These are phyloP conservation scores for Paracoccidioides lutzii DNA, from an alignment of 2,329 filamentous ascomycete genomes.

Conservation along the genomic window DNA sequence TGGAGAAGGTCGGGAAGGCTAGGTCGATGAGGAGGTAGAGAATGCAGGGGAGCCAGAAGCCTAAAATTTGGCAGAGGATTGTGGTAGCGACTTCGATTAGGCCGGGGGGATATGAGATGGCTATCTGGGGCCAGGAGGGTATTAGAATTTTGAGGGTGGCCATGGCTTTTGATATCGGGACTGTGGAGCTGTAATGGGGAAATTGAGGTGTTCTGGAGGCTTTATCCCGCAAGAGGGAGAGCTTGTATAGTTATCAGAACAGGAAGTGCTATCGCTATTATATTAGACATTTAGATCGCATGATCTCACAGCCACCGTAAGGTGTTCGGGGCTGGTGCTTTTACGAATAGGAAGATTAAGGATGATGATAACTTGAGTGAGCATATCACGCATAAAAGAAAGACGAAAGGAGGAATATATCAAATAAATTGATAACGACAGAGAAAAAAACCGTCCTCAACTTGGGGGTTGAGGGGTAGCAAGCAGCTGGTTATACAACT, in stretches of 20 bases:
- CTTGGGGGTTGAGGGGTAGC: neutral
- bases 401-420: too few relatives aligned
- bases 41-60: constrained; percentile 11
- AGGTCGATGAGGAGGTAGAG: constrained; percentile 11
- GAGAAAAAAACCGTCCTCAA: neutral
- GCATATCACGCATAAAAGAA: too few relatives aligned
- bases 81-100: constrained; percentile 24
- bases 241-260: neutral
- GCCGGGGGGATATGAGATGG: constrained; percentile 7
- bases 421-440: neutral
- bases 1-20: constrained; percentile 10
- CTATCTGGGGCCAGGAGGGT: constrained; percentile 3
- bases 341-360: too few relatives aligned
- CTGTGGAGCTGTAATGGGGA: neutral
- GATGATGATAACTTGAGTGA: too few relatives aligned
- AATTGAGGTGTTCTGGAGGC: too few relatives aligned
- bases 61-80: constrained; percentile 32
- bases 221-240: too few relatives aligned
- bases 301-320: too few relatives aligned
- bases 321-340: too few relatives aligned
- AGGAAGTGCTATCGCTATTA: neutral
- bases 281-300: neutral
- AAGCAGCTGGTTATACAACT: neutral
- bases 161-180: neutral
- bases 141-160: neutral